Evolutionary conservation across 2,329 filamentous ascomycete species (phyloP).

Genomic region (Aspergillus sp.): DNA sequence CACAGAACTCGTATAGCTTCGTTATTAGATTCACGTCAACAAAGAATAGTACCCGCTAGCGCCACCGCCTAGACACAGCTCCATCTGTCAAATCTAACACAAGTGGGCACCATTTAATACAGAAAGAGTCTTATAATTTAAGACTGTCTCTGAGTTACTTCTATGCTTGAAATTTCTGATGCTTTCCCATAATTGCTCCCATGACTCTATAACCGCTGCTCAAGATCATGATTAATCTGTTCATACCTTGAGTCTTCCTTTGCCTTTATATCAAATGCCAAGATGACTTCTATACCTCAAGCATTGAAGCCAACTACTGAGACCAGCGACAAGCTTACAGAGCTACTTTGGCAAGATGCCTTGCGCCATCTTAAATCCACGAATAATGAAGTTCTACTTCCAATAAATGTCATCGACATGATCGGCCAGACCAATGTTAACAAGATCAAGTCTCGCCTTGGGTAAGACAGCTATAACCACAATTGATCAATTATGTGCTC

Average conservation of each 20-base stretch:
- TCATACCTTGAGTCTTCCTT: neutral
- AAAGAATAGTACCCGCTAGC: neutral
- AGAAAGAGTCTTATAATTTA: neutral
- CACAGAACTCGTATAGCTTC: neutral
- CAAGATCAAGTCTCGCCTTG: conserved; percentile 33
- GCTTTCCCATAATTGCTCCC: neutral
- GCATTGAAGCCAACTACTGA: conserved; percentile 16
- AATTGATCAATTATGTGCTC: conserved; percentile 4
- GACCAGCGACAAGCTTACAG: conserved; percentile 23
- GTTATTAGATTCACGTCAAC: neutral
- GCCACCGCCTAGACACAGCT: neutral
- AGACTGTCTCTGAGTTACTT: neutral
- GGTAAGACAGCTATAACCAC: conserved; percentile 23
- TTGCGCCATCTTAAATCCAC: conserved; percentile 30
- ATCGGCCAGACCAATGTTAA: conserved; percentile 34
- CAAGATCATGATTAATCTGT: neutral
- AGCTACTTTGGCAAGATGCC: conserved; percentile 35
- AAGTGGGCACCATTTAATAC: neutral
- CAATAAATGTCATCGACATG: conserved; percentile 31
- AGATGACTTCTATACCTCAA: conserved; percentile 18
- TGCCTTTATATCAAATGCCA: neutral
- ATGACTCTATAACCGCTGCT: neutral
- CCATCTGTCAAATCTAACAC: neutral
- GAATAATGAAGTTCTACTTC: conserved; percentile 36
- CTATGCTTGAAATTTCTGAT: neutral